Base-by-base conservation (phyloP, 1,284 basidiomycete genomes). In the Ustilago bromivora region DNA sequence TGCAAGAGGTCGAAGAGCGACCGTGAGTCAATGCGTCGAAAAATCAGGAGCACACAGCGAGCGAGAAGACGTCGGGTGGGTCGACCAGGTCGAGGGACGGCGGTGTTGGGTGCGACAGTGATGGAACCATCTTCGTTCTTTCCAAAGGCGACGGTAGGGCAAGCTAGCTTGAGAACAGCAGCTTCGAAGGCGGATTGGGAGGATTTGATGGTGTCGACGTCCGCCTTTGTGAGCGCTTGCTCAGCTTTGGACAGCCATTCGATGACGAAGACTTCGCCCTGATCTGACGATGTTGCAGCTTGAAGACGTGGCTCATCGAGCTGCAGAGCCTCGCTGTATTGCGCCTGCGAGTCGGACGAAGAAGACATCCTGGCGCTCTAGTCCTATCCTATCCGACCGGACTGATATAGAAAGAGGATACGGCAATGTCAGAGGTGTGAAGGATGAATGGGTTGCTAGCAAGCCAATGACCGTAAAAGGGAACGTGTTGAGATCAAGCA, bases 1-100 rank as follows among this genome's bases (percentile, higher is more conserved):
- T 79, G 93, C n/a, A 96, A 86, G 8, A 93, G 92, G 82, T 98
- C 96, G 80, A 95, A 98, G 59, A 97, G 87, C 1, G 92, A 91
- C 84, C 92, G 90, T 13, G 79, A 78, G 83, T 98, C 95, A 76
- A 93, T 93, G 17, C 91, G 90, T 40, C 89, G 89, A 87, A 96
- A 96, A n/a, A 97, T 82, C 23, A 89, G 86, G 60, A 94, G 88
- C 52, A 98, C 87, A 81, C 93, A 94, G 88, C 93, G 89, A 7
- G 93, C 91, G 55, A 93, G 90, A 3, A 94, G 88, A 71, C 93
- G 92, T 43, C 96, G 90, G 57, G 95, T 88, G 2, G 94, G 94
- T 28, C 95, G 91, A 23, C 96, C 95, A 1, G 95, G 94, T 36
- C 81, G 80, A 31, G 84, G 80, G 15, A 67, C 53, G 0, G 65